phyloP scores from a whole-genome alignment of 1,139 yeast species.

The Hansenula anomala region DNA sequence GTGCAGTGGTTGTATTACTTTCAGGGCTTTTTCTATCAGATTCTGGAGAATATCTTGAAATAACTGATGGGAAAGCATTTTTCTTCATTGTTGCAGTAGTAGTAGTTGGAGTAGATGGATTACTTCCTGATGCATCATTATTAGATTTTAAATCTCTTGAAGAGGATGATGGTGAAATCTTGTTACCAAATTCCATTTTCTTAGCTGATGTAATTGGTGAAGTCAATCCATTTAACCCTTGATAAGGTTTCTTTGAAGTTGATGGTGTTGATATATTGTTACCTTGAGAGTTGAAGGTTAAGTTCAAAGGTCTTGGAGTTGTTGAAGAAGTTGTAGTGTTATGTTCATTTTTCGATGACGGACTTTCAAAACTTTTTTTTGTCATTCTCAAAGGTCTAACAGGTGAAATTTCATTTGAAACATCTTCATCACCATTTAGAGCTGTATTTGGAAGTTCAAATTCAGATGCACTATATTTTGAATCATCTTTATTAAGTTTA shows the following conservation, averaged over 20 bases:
- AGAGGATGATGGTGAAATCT: not conserved
- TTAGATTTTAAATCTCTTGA: too few relatives aligned
- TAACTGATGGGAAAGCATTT: constrained; percentile 10
- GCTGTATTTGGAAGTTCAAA: constrained; percentile 4
- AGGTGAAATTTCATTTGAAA: constrained; percentile 27
- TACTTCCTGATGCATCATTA: too few relatives aligned
- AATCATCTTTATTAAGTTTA: constrained; percentile 33
- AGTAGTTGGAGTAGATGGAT: not conserved
- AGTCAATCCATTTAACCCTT: too few relatives aligned
- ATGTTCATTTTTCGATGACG: not conserved
- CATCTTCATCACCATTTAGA: constrained; percentile 1
- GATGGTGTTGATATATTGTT: not conserved
- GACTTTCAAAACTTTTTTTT: constrained; percentile 32
- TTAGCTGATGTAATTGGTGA: constrained; percentile 1
- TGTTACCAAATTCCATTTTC: not conserved
- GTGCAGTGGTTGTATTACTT: not conserved
- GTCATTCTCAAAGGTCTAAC: constrained; percentile 61
- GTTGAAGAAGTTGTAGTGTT: not conserved
- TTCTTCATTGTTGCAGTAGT: constrained; percentile 4
- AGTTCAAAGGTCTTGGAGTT: constrained; percentile 13
- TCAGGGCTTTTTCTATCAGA: constrained; percentile 5
- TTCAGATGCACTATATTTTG: constrained; percentile 11
- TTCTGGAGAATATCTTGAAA: constrained; percentile 10
- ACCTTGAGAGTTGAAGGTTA: constrained; percentile 14
- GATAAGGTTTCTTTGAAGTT: not conserved